These are phyloP conservation scores for Lodderomyces elongisporus DNA, from an alignment of 1,139 yeast genomes.

Conservation along the genomic window DNA sequence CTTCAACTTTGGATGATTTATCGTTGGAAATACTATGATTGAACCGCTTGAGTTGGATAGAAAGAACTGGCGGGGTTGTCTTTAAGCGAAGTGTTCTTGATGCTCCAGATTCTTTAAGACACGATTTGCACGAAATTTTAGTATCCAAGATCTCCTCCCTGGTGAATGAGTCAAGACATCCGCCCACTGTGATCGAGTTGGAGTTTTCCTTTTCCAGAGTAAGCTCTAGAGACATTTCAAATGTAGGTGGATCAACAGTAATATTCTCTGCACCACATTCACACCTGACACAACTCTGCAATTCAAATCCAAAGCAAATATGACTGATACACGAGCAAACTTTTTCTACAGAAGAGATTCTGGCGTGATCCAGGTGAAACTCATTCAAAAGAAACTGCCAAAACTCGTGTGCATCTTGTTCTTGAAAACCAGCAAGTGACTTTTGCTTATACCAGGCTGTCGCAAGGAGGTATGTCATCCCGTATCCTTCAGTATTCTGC, in stretches of 20 bases:
- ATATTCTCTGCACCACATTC: conserved; percentile 60
- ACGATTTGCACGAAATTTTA: conserved; percentile 49
- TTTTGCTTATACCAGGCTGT: conserved; percentile 84
- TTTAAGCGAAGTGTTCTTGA: conserved; percentile 64
- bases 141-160: conserved; percentile 71
- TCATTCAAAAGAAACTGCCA: conserved; percentile 88
- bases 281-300: conserved; percentile 85
- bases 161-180: conserved; percentile 75
- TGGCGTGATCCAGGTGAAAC: conserved; percentile 55
- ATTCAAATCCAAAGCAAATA: conserved; percentile 90
- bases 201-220: conserved; percentile 14
- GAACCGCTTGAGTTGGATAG: conserved; percentile 83
- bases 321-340: conserved; percentile 77
- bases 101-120: conserved; percentile 60
- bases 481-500: conserved; percentile 57
- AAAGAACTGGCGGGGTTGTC: conserved; percentile 69
- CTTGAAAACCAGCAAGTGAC: conserved; percentile 87
- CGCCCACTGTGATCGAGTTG: conserved; percentile 36
- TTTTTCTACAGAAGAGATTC: conserved; percentile 13
- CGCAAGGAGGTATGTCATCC: conserved; percentile 64
- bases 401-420: conserved; percentile 97
- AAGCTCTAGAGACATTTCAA: conserved; percentile 82
- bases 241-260: conserved; percentile 87
- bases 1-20: conserved; percentile 68
- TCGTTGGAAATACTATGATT: conserved; percentile 60